Evolutionary conservation across 1,139 yeast species (phyloP), one percentile per base, ranked within the genome.

Genomic region (Waltiozyma sp.): DNA sequence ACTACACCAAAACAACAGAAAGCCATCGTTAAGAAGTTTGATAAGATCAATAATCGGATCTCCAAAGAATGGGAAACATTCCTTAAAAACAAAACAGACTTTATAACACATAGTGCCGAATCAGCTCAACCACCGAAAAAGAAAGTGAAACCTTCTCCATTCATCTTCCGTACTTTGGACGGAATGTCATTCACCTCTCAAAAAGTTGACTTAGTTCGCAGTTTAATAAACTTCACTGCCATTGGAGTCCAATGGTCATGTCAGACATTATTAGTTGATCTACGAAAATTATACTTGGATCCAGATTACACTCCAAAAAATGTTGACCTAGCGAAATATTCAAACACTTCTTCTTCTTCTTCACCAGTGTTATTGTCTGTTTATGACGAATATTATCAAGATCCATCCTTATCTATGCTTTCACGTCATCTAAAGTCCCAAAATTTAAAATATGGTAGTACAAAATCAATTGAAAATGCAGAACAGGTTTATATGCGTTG

Each of bases 301-400:
- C 42, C 42, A 16, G 15, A 41, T 3, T 44, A 52, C 37, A 26
- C 39, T 10, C 33, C 41, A 3, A 28, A 35, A 9, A 43, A 46
- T 6, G 19, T 18, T n/a, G 23, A 18, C 16, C 8, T 35, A 11
- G 7, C 11, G 15, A 8, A 8, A 13, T 4, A 33, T 13, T 33
- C 19, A 26, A 41, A 4, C 23, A 21, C 23, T 21, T 26, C 31
- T 26, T 26, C 23, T 21, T 26, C 31, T 26, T 26, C 34, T 14
- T 31, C 34, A 3, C 36, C 42, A 3, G 49, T 44, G n/a, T 37
- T 54, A 8, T 34, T 55, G 9, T 52, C 58, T 3, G 41, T 55
- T 16, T 55, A 55, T 41, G 58, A 55, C 41, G 56, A 53, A 37
- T 54, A 54, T 19, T 55, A 53, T 41, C 52, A 50, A 36, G 50